These are phyloP conservation scores for Prototheca wickerhamii DNA, from an alignment of 163 green algal genomes.

Conservation along the genomic window DNA sequence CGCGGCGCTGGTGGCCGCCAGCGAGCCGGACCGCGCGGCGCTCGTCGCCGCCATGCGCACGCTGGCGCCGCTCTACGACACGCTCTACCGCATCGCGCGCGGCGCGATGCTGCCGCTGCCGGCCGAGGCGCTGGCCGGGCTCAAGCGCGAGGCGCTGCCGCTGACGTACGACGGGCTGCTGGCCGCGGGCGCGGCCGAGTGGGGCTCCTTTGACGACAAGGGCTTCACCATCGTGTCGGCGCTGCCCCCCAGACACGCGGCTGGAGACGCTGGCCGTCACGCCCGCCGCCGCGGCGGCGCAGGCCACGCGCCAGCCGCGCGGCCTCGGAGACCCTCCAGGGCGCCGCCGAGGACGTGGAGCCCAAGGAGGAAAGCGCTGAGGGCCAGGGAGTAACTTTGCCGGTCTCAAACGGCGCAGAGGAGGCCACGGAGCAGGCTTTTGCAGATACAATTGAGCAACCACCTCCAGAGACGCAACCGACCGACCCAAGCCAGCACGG, in stretches of 20 bases:
- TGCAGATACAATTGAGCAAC: background rate
- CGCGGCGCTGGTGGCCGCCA: constrained; percentile 6
- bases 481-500: no score
- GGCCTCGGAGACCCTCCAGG: background rate
- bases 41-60: constrained; percentile 15
- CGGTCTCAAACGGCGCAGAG: background rate
- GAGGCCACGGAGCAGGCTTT: no score
- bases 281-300: background rate
- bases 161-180: constrained; percentile 19
- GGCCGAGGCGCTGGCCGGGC: constrained; percentile 23
- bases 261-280: constrained; percentile 10
- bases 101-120: constrained; percentile 26
- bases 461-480: no score
- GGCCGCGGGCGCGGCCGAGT: constrained; percentile 15
- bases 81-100: constrained; percentile 22
- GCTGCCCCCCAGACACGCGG: constrained; percentile 23
- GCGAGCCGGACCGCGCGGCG: background rate
- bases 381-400: no score
- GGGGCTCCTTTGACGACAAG: constrained; percentile 27
- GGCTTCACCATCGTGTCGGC: constrained; percentile 30
- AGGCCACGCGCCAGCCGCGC: no score
- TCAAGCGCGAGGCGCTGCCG: constrained; percentile 11
- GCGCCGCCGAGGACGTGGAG: constrained; percentile 61
- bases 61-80: constrained; percentile 27
- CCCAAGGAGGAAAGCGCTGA: constrained; percentile 72